Evolutionary conservation across 2,329 filamentous ascomycete species (phyloP), one percentile per base, ranked within the genome.

Genomic region (Alternaria arborescens): DNA sequence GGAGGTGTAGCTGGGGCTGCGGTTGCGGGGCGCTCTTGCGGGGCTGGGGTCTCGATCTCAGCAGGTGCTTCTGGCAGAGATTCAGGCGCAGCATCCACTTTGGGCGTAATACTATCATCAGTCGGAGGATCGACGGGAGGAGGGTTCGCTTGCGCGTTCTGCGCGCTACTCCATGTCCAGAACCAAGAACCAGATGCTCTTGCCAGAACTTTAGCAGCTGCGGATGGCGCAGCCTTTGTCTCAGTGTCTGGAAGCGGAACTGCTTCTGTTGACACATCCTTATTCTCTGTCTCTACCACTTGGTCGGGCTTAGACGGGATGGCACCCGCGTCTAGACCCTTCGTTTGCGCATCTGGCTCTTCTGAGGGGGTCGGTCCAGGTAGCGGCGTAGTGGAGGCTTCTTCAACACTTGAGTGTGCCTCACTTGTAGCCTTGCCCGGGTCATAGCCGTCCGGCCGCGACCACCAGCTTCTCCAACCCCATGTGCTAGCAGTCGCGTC

Each of bases 381-480:
- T 32, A 82, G 58, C 5, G 81, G 80, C 5, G 79, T 82, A 44
- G 64, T 76, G 48, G 73, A 78, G 4, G 82, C 80, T 36, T 78
- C 78, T 20, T 78, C 72, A 7, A 69, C 70, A 36, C 70, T 68
- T 18, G 63, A 68, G 40, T 67, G 60, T 60, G 66, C 61, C 42
- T 59, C 72, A 22, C 62, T 70, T 58, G 60, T 76, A n/a, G 71
- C 65, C 55, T 78, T 78, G 4, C 58, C 58, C n/a, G 73, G 71
- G n/a, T 82, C 79, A 58, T 83, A 82, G 1, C 79, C 82, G 65
- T 84, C 82, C 6, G 82, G 82, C 30, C 81, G 71, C 14, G 82
- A 84, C 82, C 82, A 84, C 82, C 82, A 84, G 22, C 81, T 80
- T 40, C 79, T 79, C 82, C 82, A 84, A 12, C 75, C 73, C 60